These are phyloP conservation scores for Curvularia hawaiiensis DNA, from an alignment of 2,329 filamentous ascomycete species.

Conservation along the genomic window DNA sequence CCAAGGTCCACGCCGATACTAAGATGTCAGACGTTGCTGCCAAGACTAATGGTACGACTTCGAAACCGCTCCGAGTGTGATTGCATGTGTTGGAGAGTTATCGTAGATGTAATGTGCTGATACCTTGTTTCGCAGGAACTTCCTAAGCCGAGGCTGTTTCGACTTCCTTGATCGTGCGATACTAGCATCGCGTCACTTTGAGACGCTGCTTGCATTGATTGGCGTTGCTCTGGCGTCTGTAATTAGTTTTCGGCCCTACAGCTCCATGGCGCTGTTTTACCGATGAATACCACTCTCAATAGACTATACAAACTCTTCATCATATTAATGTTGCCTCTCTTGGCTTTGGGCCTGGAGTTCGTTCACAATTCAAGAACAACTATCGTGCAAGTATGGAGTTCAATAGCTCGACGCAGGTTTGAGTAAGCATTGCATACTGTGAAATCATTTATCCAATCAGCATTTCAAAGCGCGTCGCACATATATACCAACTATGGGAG, in stretches of 20 bases:
- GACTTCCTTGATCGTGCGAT: conserved; percentile 4
- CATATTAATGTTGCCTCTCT: not conserved
- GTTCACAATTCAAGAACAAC: not conserved
- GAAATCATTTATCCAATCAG: not conserved
- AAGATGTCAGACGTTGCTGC: conserved; percentile 39
- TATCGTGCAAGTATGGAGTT: not conserved
- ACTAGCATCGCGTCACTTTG: conserved; percentile 7
- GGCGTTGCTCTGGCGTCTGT: conserved; percentile 13
- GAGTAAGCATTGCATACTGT: not conserved
- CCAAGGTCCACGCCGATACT: conserved; percentile 44
- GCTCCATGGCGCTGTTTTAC: not conserved
- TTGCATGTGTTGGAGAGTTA: not conserved
- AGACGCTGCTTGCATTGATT: conserved; percentile 7
- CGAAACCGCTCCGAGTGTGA: conserved; percentile 1
- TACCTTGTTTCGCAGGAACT: conserved; percentile 7
- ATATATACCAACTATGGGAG: not conserved
- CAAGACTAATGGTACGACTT: conserved; percentile 37
- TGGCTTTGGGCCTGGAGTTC: not conserved
- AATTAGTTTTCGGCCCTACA: conserved; percentile 1
- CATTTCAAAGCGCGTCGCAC: not conserved
- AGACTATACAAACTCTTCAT: conserved; percentile 2
- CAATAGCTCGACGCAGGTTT: not conserved
- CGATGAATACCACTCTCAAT: conserved; percentile 6
- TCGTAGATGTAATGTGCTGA: conserved; percentile 5
- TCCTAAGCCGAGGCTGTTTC: conserved; percentile 2